Percentiles rank a stretch among this genome's conserved stretches.
Conservation (phyloP, 805 yeast species). For the Cyberlindnera americana region DNA sequence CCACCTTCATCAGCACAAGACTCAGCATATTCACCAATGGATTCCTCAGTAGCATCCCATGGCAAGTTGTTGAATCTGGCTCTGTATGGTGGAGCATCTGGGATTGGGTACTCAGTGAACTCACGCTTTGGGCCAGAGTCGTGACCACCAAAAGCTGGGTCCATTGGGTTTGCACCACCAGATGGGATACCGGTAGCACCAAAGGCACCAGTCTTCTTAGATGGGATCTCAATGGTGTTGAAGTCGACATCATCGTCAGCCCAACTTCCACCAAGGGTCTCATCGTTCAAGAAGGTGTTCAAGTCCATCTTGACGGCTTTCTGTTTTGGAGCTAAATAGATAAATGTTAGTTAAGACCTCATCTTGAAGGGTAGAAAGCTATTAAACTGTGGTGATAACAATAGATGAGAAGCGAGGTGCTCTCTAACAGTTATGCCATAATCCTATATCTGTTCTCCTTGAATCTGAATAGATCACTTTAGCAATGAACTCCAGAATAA, state of each 20-base stretch:
- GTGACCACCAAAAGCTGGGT: slow-evolving; percentile 36
- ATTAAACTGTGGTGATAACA: too few relatives aligned
- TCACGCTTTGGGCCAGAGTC: slow-evolving; percentile 38
- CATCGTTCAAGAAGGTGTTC: slow-evolving; percentile 79
- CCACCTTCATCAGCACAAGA: slow-evolving; percentile 47
- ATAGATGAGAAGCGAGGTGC: not conserved
- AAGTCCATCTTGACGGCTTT: slow-evolving; percentile 78
- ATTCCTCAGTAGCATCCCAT: slow-evolving; percentile 70
- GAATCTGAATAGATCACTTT: too few relatives aligned
- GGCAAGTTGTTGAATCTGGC: slow-evolving; percentile 89
- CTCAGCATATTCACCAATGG: slow-evolving; percentile 57
- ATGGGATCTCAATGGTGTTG: slow-evolving; percentile 55
- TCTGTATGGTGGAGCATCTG: slow-evolving; percentile 87
- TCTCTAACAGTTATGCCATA: not conserved
- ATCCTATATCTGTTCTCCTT: too few relatives aligned
- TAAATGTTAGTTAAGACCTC: not conserved
- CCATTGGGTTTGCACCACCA: slow-evolving; percentile 33
- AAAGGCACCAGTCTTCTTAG: slow-evolving; percentile 31
- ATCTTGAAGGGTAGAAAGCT: too few relatives aligned
- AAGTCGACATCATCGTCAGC: slow-evolving; percentile 82
- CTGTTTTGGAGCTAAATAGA: slow-evolving; percentile 51
- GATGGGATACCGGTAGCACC: slow-evolving; percentile 28
- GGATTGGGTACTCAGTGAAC: slow-evolving; percentile 76
- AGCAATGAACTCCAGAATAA: too few relatives aligned
- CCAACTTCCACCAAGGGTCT: slow-evolving; percentile 72